phyloP scores from a whole-genome alignment of 345 rosid species.

The Murraya koenigii region DNA sequence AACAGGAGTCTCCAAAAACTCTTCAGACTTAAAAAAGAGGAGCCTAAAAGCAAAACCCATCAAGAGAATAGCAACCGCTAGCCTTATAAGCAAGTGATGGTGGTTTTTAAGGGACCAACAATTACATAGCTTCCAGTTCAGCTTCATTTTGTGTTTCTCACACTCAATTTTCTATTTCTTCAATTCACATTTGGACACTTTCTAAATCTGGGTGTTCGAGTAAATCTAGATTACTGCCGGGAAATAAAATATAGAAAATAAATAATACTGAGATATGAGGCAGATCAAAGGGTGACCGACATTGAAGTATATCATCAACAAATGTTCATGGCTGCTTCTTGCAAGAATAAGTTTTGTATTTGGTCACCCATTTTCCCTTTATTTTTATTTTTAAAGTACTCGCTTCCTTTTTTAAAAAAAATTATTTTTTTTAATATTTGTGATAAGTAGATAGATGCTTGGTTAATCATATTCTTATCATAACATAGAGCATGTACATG shows the following conservation, averaged over 20 bases:
- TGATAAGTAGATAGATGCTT: not conserved
- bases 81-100: conserved; percentile 49
- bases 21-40: conserved; percentile 39
- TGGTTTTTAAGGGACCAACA: conserved; percentile 37
- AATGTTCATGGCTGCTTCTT: not conserved
- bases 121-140: conserved; percentile 27
- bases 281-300: conserved; percentile 11
- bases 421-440: not conserved
- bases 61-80: conserved; percentile 46
- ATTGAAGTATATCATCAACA: not conserved
- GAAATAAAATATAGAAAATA: not conserved
- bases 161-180: not conserved
- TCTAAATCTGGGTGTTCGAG: not conserved
- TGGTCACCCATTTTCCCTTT: not conserved
- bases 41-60: conserved; percentile 57
- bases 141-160: conserved; percentile 42
- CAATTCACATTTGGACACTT: not conserved
- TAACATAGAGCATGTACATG: not conserved
- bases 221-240: not conserved
- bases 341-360: not conserved
- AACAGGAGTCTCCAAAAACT: conserved; percentile 21
- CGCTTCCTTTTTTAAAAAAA: not conserved
- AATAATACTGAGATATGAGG: not conserved
- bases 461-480: conserved; percentile 1
- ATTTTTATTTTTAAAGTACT: not conserved